Evolutionary conservation across 1,284 basidiomycete genomes (phyloP).

Genomic region (Singerocomus rubriflavus): DNA sequence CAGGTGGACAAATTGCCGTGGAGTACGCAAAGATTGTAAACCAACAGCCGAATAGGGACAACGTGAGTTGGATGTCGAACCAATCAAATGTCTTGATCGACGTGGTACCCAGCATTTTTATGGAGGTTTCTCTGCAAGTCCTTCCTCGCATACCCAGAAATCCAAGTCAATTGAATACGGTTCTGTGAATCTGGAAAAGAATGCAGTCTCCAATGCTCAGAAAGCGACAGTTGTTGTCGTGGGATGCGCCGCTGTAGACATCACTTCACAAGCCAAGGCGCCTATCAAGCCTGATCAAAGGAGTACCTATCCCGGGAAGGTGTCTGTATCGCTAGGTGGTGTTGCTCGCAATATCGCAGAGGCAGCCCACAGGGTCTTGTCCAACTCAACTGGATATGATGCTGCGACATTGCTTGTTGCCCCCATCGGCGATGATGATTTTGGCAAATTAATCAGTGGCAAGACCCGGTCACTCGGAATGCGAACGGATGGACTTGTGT

Average conservation of each 20-base stretch:
- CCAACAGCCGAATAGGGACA: conserved; percentile 9
- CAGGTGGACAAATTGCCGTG: conserved; percentile 78
- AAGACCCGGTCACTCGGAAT: conserved; percentile 66
- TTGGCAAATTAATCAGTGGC: conserved; percentile 60
- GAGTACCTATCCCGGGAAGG: conserved; percentile 80
- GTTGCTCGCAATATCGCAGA: conserved; percentile 95
- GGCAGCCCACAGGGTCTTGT: conserved; percentile 68
- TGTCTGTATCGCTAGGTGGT: conserved; percentile 80
- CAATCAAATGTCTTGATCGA: conserved; percentile 1
- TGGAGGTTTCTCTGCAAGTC: background rate
- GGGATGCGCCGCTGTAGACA: conserved; percentile 85
- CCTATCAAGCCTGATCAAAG: conserved; percentile 36
- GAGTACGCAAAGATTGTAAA: conserved; percentile 63
- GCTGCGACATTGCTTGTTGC: conserved; percentile 52
- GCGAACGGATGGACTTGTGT: conserved; percentile 77
- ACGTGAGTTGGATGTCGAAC: conserved; percentile 17
- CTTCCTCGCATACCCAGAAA: background rate
- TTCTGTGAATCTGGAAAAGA: background rate
- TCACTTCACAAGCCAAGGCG: conserved; percentile 57
- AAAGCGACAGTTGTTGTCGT: conserved; percentile 58
- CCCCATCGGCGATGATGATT: conserved; percentile 64
- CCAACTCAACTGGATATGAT: conserved; percentile 35
- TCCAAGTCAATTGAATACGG: background rate
- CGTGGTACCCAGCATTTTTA: conserved; percentile 12
- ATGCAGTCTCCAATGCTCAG: background rate